Evolutionary conservation across 2,329 filamentous ascomycete genomes (phyloP).

Genomic region (Hypoxylon sp.): DNA sequence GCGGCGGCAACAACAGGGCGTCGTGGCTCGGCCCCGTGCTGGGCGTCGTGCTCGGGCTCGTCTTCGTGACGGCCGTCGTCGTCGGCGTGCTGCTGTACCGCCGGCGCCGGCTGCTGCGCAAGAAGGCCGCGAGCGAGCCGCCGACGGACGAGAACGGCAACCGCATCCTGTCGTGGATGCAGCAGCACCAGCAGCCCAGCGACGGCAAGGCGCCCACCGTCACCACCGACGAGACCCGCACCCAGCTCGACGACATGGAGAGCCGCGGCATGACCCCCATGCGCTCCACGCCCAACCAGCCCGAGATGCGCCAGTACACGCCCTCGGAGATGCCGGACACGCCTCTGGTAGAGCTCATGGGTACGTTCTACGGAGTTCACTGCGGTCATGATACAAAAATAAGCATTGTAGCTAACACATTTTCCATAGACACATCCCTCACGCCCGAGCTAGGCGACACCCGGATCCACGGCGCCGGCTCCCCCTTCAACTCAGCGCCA

Average conservation of each 20-base stretch:
- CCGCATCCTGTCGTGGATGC: conserved; percentile 62
- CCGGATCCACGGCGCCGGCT: conserved; percentile 49
- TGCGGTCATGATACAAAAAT: neutral
- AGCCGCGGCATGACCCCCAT: conserved; percentile 40
- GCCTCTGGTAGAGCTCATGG: conserved; percentile 56
- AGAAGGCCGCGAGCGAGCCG: conserved; percentile 48
- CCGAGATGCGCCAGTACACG: conserved; percentile 24
- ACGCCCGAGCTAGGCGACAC: conserved; percentile 51
- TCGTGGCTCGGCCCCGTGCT: conserved; percentile 68
- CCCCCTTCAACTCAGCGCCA: conserved; percentile 40
- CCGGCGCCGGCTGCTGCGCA: conserved; percentile 54
- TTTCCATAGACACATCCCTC: conserved; percentile 52
- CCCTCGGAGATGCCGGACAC: conserved; percentile 54
- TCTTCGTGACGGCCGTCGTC: conserved; percentile 60
- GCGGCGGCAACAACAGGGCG: conserved; percentile 55
- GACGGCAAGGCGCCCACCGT: conserved; percentile 55
- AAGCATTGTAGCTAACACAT: conserved; percentile 30
- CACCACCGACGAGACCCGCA: conserved; percentile 54
- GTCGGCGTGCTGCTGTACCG: conserved; percentile 63
- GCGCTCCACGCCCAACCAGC: conserved; percentile 11
- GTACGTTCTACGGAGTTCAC: conserved; percentile 46
- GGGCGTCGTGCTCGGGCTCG: conserved; percentile 66
- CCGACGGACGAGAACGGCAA: conserved; percentile 56
- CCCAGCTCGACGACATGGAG: conserved; percentile 50
- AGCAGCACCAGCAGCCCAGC: conserved; percentile 51